Evolutionary conservation across 352 stramenopile species (phyloP).

Genomic region (Pythium volutum): DNA sequence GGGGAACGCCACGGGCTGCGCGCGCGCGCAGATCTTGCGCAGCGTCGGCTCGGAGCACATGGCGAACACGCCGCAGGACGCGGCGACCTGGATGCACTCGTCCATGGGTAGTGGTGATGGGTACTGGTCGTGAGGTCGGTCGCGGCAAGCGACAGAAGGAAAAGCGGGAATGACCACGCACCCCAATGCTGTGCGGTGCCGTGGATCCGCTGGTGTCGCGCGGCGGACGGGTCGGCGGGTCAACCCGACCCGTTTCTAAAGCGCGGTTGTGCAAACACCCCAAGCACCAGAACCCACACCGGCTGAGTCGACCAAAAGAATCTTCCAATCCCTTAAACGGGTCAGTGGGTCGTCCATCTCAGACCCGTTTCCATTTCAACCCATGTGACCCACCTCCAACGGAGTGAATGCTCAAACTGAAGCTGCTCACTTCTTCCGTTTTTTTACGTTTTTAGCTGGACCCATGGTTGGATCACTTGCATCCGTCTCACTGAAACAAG

Average conservation of each 20-base stretch:
- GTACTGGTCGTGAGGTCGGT: not conserved
- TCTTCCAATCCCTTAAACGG: not conserved
- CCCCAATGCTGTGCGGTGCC: constrained; percentile 14
- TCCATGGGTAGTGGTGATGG: constrained; percentile 31
- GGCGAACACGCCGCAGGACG: constrained; percentile 73
- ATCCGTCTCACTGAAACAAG: too few relatives aligned
- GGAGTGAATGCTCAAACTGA: constrained; percentile 32
- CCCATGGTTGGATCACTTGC: too few relatives aligned
- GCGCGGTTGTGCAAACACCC: constrained; percentile 24
- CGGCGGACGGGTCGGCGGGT: constrained; percentile 15
- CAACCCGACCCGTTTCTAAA: not conserved
- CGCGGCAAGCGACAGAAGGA: not conserved
- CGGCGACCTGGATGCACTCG: constrained; percentile 64
- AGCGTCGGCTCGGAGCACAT: constrained; percentile 81
- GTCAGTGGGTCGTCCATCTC: not conserved
- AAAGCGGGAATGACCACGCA: constrained; percentile 21
- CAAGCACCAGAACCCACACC: constrained; percentile 5
- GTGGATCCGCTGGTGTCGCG: constrained; percentile 21
- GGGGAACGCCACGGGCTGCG: constrained; percentile 58
- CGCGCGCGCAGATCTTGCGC: constrained; percentile 67
- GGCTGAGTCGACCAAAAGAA: not conserved
- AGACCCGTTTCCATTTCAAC: not conserved
- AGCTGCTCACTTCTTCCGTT: constrained; percentile 1
- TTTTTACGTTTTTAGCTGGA: constrained; percentile 17
- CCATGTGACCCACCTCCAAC: not conserved